These are phyloP conservation scores for Bauhinia variegata DNA, from an alignment of 306 rosid species.

Conservation along the genomic window DNA sequence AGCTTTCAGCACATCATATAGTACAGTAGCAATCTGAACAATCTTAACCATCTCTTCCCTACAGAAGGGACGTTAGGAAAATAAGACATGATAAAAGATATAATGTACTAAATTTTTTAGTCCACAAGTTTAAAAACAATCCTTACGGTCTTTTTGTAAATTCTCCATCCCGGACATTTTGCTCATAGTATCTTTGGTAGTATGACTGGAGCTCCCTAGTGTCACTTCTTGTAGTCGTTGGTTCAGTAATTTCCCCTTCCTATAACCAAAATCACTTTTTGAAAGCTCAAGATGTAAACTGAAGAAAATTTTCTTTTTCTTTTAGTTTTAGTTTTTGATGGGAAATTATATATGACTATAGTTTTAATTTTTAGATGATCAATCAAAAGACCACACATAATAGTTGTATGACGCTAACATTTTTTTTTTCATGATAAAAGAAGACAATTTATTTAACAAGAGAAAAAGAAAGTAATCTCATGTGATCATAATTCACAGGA, in stretches of 20 bases:
- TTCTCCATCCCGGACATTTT: conserved; percentile 65
- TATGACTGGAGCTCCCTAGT: conserved; percentile 56
- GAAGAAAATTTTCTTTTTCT: conserved; percentile 6
- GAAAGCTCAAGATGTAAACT: conserved; percentile 9
- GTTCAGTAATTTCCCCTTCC: conserved; percentile 58
- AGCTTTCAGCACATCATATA: conserved; percentile 76
- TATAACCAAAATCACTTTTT: conserved; percentile 42
- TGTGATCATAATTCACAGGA: conserved; percentile 17
- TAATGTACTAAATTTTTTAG: conserved; percentile 28
- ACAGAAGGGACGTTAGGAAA: conserved; percentile 40
- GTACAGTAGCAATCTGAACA: conserved; percentile 76
- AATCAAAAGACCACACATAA: conserved; percentile 8
- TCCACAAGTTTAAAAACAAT: conserved; percentile 41
- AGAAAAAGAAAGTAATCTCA: background rate
- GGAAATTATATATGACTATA: background rate
- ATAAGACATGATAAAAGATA: conserved; percentile 25
- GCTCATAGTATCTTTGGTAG: conserved; percentile 70
- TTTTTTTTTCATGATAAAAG: background rate
- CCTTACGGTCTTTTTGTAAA: conserved; percentile 76
- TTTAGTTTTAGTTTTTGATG: background rate
- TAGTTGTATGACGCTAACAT: background rate
- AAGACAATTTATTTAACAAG: background rate
- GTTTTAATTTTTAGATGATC: conserved; percentile 9
- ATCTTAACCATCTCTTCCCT: conserved; percentile 94
- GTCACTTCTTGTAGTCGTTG: conserved; percentile 42